Conservation (phyloP, 2,329 filamentous ascomycete species). For the Talaromyces sp. region DNA sequence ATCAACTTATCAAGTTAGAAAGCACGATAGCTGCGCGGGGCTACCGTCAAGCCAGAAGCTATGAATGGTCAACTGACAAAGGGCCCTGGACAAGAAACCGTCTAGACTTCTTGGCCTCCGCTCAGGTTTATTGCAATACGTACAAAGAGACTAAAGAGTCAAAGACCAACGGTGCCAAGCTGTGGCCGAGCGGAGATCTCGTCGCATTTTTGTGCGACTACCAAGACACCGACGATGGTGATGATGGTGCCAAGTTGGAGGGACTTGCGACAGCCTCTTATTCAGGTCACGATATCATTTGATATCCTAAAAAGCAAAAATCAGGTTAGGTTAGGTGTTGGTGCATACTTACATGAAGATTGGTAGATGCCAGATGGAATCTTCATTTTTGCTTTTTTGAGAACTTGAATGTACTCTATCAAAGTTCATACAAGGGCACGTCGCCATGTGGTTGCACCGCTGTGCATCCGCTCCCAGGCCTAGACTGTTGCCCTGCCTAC, state of each 20-base stretch:
- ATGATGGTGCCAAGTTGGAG: not conserved
- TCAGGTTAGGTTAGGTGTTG: not conserved
- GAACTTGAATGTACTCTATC: not conserved
- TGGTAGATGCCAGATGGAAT: no score
- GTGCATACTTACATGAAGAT: not conserved
- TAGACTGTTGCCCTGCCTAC: no score
- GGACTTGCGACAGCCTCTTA: not conserved
- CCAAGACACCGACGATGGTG: not conserved
- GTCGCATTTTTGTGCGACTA: not conserved
- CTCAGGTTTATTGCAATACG: not conserved
- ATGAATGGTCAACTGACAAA: not conserved
- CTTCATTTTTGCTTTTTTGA: not conserved
- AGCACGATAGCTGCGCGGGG: constrained; percentile 3
- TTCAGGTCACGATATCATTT: not conserved
- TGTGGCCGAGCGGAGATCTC: constrained; percentile 1
- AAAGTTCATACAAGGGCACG: not conserved
- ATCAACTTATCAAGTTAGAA: not conserved
- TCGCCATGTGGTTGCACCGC: not conserved
- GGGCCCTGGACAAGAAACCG: not conserved
- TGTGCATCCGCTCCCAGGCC: no score
- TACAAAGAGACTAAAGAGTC: no score
- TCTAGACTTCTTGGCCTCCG: constrained; percentile 5
- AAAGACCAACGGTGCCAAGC: not conserved
- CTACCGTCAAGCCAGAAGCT: not conserved
- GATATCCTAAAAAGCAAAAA: not conserved